Evolutionary conservation across 129 eudicot species (phyloP).

Genomic region (Flaveria robusta): DNA sequence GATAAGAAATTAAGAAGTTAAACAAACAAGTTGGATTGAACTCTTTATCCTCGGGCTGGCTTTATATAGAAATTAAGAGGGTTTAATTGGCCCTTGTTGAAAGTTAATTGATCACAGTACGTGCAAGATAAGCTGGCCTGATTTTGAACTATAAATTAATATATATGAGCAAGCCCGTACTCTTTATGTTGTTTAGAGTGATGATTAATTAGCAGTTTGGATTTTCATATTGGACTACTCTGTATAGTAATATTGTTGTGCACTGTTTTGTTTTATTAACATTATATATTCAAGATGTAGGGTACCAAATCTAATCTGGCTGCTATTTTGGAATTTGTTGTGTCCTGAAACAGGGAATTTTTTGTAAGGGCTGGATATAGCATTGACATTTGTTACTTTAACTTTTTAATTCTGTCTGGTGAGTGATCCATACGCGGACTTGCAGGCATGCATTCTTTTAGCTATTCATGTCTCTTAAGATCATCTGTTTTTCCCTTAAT

Average conservation of each 20-base stretch:
- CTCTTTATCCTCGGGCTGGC: neutral
- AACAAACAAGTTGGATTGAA: conserved; percentile 7
- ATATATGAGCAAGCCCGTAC: neutral
- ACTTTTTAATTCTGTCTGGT: neutral
- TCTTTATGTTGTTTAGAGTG: neutral
- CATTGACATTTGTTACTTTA: neutral
- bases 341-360: neutral
- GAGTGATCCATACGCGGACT: too few species aligned
- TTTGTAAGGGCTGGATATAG: neutral
- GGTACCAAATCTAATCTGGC: too few species aligned
- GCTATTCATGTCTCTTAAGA: too few species aligned
- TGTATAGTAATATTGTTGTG: neutral
- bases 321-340: neutral
- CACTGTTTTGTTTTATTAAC: neutral
- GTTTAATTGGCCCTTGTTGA: neutral
- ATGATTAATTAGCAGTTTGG: neutral
- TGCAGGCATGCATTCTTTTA: too few species aligned
- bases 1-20: conserved; percentile 29
- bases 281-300: neutral
- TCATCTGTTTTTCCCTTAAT: too few species aligned
- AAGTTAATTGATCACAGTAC: neutral
- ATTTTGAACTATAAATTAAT: neutral
- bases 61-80: neutral
- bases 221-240: neutral
- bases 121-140: neutral